These are phyloP conservation scores for Trichoderma hamatum DNA, from an alignment of 2,329 filamentous ascomycete species.

Conservation along the genomic window DNA sequence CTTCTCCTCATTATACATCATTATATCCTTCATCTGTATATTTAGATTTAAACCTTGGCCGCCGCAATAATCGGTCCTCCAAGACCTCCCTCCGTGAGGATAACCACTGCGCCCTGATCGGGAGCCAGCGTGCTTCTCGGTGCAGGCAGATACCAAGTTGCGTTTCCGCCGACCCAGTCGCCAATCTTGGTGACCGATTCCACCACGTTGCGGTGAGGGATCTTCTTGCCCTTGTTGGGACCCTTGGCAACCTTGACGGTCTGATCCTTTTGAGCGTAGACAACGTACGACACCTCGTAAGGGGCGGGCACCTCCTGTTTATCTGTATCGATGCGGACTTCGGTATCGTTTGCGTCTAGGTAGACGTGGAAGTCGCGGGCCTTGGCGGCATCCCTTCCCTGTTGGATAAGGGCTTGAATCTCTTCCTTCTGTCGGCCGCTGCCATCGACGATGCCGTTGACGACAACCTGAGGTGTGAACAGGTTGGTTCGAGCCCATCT, in stretches of 20 bases:
- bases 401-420: constrained; percentile 14
- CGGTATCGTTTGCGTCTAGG: constrained; percentile 14
- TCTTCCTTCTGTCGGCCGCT: constrained; percentile 17
- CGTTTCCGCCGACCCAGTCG: constrained; percentile 11
- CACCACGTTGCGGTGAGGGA: constrained; percentile 19
- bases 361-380: constrained; percentile 18
- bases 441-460: constrained; percentile 13
- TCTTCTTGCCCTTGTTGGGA: constrained; percentile 23
- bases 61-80: constrained; percentile 19
- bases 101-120: constrained; percentile 15
- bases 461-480: constrained; percentile 9
- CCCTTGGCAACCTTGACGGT: constrained; percentile 15
- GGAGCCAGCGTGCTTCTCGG: constrained; percentile 3
- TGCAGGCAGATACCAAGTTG: constrained; percentile 10
- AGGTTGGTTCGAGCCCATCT: constrained; percentile 10
- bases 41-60: constrained; percentile 3
- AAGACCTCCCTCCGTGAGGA: constrained; percentile 15
- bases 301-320: constrained; percentile 5
- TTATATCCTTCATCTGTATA: background rate
- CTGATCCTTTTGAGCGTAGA: constrained; percentile 10
- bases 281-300: constrained; percentile 4
- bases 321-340: constrained; percentile 15
- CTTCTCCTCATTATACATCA: background rate
- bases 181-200: constrained; percentile 19
- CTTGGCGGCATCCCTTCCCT: constrained; percentile 9